These are phyloP conservation scores for Fraxinus paxiana DNA, from an alignment of 305 asterid genomes.

Conservation along the genomic window DNA sequence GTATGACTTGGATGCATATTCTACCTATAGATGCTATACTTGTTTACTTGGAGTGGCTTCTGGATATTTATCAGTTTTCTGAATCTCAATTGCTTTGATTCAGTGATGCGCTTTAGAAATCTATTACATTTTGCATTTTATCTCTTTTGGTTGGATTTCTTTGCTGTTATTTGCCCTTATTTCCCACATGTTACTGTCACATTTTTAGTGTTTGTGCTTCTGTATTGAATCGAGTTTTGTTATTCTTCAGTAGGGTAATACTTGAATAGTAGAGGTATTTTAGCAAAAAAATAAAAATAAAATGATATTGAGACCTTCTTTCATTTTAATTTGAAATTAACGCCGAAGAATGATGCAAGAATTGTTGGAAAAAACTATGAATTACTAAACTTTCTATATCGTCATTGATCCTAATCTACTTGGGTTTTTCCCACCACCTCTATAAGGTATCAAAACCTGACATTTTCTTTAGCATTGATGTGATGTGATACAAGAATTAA, in stretches of 20 bases:
- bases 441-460: background rate
- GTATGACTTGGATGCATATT: background rate
- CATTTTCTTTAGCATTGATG: background rate
- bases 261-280: background rate
- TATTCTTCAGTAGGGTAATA: background rate
- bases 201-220: background rate
- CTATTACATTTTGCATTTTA: background rate
- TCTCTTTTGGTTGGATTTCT: background rate
- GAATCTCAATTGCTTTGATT: background rate
- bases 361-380: background rate
- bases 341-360: background rate
- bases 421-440: background rate
- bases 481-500: background rate
- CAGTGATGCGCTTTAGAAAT: background rate
- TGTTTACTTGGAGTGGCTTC: background rate
- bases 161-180: background rate
- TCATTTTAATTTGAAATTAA: background rate
- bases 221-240: background rate
- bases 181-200: background rate
- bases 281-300: background rate
- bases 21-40: background rate
- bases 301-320: background rate
- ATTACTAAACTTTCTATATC: background rate
- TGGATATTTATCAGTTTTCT: background rate
- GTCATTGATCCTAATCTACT: background rate